Evolutionary conservation across 2,329 filamentous ascomycete species (phyloP).

Genomic region (Monosporascus cannonballus): DNA sequence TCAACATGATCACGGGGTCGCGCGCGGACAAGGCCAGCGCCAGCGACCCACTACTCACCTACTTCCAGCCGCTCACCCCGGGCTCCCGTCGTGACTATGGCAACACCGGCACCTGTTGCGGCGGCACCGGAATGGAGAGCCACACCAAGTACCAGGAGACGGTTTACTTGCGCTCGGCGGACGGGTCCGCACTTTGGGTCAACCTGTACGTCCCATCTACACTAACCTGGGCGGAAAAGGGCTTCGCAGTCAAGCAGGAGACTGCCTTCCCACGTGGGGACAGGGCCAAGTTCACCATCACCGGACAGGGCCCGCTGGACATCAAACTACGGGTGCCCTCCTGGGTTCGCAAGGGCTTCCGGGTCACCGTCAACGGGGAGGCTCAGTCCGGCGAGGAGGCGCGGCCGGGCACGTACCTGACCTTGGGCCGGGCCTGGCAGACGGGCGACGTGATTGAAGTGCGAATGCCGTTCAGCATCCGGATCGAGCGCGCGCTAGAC

Average conservation of each 20-base stretch:
- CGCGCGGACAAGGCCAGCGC: constrained; percentile 18
- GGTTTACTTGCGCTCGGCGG: constrained; percentile 26
- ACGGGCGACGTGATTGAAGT: constrained; percentile 24
- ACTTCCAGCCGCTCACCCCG: constrained; percentile 25
- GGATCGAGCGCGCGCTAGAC: constrained; percentile 24
- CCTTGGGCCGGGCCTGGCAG: constrained; percentile 22
- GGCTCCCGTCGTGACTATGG: constrained; percentile 21
- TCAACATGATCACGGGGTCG: constrained; percentile 27
- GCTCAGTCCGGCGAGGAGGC: constrained; percentile 4
- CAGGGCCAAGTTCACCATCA: constrained; percentile 20
- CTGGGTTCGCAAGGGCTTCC: constrained; percentile 22
- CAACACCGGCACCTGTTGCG: constrained; percentile 28
- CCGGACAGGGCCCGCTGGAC: constrained; percentile 20
- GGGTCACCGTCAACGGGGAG: constrained; percentile 22
- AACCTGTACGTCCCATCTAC: constrained; percentile 27
- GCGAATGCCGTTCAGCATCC: constrained; percentile 24
- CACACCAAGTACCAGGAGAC: constrained; percentile 30
- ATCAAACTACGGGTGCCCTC: constrained; percentile 25
- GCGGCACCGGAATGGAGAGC: constrained; percentile 27
- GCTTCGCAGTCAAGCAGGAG: constrained; percentile 22
- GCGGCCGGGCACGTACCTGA: constrained; percentile 23
- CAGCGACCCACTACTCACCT: constrained; percentile 23
- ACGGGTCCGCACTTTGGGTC: constrained; percentile 25
- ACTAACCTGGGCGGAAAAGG: constrained; percentile 23
- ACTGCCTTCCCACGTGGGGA: constrained; percentile 23